Conservation (phyloP, 2,329 filamentous ascomycete species). For the Cladosporium velox region DNA sequence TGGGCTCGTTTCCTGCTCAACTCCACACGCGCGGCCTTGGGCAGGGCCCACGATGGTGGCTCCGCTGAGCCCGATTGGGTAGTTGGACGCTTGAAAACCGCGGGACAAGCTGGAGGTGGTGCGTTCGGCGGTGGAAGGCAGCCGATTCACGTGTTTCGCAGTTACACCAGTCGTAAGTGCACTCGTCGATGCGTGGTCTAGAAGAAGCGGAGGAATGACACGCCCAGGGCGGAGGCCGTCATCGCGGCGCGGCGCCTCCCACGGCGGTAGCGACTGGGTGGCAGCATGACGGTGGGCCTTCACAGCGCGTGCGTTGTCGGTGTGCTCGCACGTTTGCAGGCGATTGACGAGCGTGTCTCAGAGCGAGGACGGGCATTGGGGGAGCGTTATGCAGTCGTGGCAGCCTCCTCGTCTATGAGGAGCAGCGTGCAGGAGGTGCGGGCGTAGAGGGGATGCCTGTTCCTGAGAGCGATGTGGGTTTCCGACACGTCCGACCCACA, state of each 20-base stretch:
- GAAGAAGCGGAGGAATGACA: not conserved
- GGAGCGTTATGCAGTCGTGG: constrained; percentile 4
- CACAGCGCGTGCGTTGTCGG: constrained; percentile 9
- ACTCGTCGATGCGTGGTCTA: constrained; percentile 15
- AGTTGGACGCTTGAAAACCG: constrained; percentile 13
- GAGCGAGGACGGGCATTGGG: constrained; percentile 3
- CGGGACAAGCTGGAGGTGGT: constrained; percentile 5
- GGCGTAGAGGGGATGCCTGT: constrained; percentile 1
- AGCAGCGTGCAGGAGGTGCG: not conserved
- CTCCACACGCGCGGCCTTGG: constrained; percentile 18
- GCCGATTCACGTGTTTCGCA: constrained; percentile 1
- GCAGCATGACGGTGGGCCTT: not conserved
- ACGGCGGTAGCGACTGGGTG: not conserved
- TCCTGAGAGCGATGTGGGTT: constrained; percentile 3
- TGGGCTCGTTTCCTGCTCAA: constrained; percentile 1
- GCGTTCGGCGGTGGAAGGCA: not conserved
- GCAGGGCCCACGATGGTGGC: constrained; percentile 6
- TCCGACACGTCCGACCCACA: not conserved
- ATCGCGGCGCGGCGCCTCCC: constrained; percentile 13
- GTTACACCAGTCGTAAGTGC: constrained; percentile 14
- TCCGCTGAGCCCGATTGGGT: constrained; percentile 11
- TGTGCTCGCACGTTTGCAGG: not conserved
- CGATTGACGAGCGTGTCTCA: constrained; percentile 18
- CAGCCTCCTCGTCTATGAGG: not conserved
- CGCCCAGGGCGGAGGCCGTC: not conserved